A percentile compares a stretch with the other conserved stretches of the same genome.
phyloP scores from a whole-genome alignment of 108 stramenopile genomes.

The Cyclotella kingstonii region DNA sequence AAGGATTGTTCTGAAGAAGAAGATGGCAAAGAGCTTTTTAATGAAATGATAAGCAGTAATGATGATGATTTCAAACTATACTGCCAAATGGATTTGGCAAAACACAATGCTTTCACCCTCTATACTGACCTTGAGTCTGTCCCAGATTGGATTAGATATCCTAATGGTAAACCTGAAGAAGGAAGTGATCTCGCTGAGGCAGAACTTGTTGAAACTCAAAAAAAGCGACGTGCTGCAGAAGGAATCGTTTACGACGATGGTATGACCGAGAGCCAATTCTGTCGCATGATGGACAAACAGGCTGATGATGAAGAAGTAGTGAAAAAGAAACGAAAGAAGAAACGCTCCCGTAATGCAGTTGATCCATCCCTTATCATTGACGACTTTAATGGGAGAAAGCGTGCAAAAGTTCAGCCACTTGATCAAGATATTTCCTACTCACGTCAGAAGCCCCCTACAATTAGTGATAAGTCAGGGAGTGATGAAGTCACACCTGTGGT shows the following conservation, averaged over 20 bases:
- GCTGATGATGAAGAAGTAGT: slow-evolving; percentile 54
- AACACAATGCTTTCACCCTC: slow-evolving; percentile 38
- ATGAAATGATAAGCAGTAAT: slow-evolving; percentile 91
- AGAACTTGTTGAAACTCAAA: slow-evolving; percentile 26
- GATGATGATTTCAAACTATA: slow-evolving; percentile 88
- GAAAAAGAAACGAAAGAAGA: slow-evolving; percentile 49
- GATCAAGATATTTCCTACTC: slow-evolving; percentile 12
- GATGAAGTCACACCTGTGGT: slow-evolving; percentile 48
- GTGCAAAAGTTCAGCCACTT: slow-evolving; percentile 22
- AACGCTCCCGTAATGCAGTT: slow-evolving; percentile 35
- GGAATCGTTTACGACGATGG: slow-evolving; percentile 86
- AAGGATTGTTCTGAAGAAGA: slow-evolving; percentile 59
- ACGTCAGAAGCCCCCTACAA: slow-evolving; percentile 12
- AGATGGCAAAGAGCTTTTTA: slow-evolving; percentile 58
- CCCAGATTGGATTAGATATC: slow-evolving; percentile 81
- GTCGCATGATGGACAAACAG: slow-evolving; percentile 86
- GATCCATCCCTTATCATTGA: slow-evolving; percentile 42
- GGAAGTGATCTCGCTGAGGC: slow-evolving; percentile 19
- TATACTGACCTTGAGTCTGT: slow-evolving; percentile 59
- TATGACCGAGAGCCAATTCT: slow-evolving; percentile 91
- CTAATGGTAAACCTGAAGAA: slow-evolving; percentile 44
- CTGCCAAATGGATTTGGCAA: slow-evolving; percentile 67
- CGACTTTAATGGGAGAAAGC: slow-evolving; percentile 24
- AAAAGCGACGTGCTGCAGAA: slow-evolving; percentile 71
- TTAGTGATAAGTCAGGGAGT: slow-evolving; percentile 24